A percentile compares a stretch with the other conserved stretches of the same genome.
phyloP scores from a whole-genome alignment of 1,284 basidiomycete species.

The Xanthoconium separans region DNA sequence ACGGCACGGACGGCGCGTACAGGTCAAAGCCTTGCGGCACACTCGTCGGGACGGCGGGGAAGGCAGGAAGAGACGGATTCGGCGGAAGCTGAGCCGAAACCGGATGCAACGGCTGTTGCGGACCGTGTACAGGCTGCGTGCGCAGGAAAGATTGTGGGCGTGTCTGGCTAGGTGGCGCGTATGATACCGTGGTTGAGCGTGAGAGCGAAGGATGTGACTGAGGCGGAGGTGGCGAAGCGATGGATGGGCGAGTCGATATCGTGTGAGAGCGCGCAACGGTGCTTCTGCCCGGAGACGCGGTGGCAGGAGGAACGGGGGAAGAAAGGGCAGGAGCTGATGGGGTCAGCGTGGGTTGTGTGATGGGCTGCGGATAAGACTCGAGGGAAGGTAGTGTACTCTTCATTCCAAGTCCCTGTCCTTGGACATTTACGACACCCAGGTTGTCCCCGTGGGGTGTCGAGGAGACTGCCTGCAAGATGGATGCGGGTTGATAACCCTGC shows the following conservation, averaged over 20 bases:
- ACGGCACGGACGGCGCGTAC: constrained; percentile 47
- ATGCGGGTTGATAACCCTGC: constrained; percentile 17
- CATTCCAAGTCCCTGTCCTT: not conserved
- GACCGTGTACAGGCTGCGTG: not conserved
- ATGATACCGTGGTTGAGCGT: constrained; percentile 23
- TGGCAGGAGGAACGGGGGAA: not conserved
- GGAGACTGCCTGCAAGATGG: constrained; percentile 17
- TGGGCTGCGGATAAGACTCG: constrained; percentile 6
- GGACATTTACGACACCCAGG: not conserved
- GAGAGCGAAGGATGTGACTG: constrained; percentile 17
- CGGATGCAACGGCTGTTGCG: constrained; percentile 8
- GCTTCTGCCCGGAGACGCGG: constrained; percentile 3
- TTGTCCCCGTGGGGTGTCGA: constrained; percentile 4
- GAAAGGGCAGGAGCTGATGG: constrained; percentile 2
- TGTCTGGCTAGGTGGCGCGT: constrained; percentile 4
- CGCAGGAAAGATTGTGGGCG: constrained; percentile 9
- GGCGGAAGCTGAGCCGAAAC: constrained; percentile 8
- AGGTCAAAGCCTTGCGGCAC: constrained; percentile 55
- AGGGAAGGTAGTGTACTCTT: constrained; percentile 1
- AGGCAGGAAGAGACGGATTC: constrained; percentile 13
- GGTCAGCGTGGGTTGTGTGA: not conserved
- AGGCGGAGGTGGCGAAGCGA: constrained; percentile 16
- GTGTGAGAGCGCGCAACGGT: constrained; percentile 24
- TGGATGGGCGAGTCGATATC: constrained; percentile 21
- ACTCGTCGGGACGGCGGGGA: constrained; percentile 48